These are phyloP conservation scores for Scleroderma citrinum DNA, from an alignment of 768 basidiomycete genomes.

Conservation along the genomic window DNA sequence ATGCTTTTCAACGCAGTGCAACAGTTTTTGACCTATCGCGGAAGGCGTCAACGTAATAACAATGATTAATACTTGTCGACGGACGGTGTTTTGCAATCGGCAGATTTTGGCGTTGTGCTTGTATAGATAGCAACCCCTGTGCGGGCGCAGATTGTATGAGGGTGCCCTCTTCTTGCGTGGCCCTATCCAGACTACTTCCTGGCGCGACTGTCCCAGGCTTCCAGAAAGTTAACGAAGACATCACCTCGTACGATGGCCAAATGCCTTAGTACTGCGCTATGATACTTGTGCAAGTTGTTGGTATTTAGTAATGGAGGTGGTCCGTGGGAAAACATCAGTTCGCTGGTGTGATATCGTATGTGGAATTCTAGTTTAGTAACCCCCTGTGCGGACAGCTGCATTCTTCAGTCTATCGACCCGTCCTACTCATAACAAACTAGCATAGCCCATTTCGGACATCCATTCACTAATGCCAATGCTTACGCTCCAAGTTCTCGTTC, in stretches of 20 bases:
- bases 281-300: not conserved
- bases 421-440: too few species aligned
- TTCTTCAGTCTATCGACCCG: too few species aligned
- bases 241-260: constrained; percentile 15
- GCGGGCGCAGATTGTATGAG: constrained; percentile 61
- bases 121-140: constrained; percentile 53
- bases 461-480: too few species aligned
- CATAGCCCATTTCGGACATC: too few species aligned
- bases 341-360: too few species aligned
- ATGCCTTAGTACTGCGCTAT: not conserved
- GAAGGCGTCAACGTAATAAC: not conserved
- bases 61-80: constrained; percentile 13
- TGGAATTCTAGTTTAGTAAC: too few species aligned
- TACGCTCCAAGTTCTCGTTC: too few species aligned
- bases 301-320: too few species aligned
- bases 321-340: too few species aligned
- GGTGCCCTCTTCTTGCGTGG: constrained; percentile 67
- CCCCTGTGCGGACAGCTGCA: too few species aligned
- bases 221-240: constrained; percentile 72
- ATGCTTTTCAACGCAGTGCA: constrained; percentile 80
- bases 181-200: constrained; percentile 83
- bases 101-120: constrained; percentile 71
- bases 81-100: constrained; percentile 89
- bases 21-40: constrained; percentile 60
- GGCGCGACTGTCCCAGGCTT: constrained; percentile 83